Base-by-base conservation (phyloP, 1,139 yeast species). In the Barnettozyma hawaiiensis region DNA sequence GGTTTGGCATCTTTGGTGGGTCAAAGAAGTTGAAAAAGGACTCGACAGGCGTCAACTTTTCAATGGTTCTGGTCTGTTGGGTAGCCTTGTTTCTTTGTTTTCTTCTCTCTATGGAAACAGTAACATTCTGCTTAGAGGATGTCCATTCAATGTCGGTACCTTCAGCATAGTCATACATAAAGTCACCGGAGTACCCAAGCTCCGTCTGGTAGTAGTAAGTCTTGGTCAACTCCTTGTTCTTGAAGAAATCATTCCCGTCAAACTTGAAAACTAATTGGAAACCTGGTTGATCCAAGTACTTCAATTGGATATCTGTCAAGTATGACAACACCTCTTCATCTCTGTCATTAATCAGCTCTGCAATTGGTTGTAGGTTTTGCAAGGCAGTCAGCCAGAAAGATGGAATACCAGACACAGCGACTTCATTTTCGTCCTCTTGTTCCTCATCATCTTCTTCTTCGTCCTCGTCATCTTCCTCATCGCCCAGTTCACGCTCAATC, bases 51-150 rank as follows among this genome's bases (percentile, higher is more conserved):
- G 96, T 82, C 57, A 89, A 75, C 70, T 92, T 90, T 66, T 92
- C 97, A 57, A 92, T 84, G 37, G 96, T 89, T 66, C 99, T 82
- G 24, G 96, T 92, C 63, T 94, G 97, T 67, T 89, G 89, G 48
- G 99, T 92, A 64, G 85, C 89, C 72, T 92, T 94, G 68, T 94
- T 94, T 69, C 98, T 83, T 71, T 92, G 99, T 69, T 92, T 92
- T 69, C 97, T 84, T 75, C 89, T 85, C 71, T 92, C 97, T 47
- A 92, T 81, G 52, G 73, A 71, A 48, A 90, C 79, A 28, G 98
- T 92, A 44, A 86, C 89, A 62, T 92, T 90, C 51, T 73, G 70
- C 55, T 84, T 95, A 58, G 84, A 80, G 44, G 81, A 75, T 52
- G 69, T 71, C 99, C 99, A 92, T 57, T 83, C 71, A 63, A 94